Evolutionary conservation across 2,329 filamentous ascomycete species (phyloP).

Genomic region (Fusarium sp.): DNA sequence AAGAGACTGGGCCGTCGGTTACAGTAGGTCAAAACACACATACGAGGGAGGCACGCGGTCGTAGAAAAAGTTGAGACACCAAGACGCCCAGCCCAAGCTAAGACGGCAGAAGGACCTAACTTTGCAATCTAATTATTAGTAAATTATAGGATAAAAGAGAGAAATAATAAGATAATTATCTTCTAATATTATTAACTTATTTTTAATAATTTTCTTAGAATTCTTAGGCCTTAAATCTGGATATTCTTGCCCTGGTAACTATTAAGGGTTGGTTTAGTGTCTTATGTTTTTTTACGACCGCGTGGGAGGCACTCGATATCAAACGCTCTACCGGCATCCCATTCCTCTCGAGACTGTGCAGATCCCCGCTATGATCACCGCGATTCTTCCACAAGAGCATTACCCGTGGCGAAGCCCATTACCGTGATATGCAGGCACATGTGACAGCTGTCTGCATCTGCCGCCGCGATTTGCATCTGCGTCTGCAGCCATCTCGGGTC

Average conservation of each 20-base stretch:
- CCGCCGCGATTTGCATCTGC: not conserved
- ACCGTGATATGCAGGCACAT: slow-evolving; percentile 2
- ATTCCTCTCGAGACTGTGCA: slow-evolving; percentile 2
- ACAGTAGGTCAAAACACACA: slow-evolving; percentile 2
- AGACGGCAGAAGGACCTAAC: too few species aligned
- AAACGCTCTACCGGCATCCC: not conserved
- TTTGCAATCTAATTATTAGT: too few species aligned
- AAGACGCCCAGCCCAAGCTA: too few species aligned
- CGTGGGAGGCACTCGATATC: not conserved
- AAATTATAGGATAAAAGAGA: too few species aligned
- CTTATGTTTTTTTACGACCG: too few species aligned
- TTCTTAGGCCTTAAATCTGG: too few species aligned
- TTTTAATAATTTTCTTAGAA: too few species aligned
- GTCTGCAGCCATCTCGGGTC: not conserved
- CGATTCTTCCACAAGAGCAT: not conserved
- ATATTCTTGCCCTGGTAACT: too few species aligned
- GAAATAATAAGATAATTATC: too few species aligned
- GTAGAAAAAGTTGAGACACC: too few species aligned
- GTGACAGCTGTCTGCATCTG: not conserved
- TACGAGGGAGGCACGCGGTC: not conserved
- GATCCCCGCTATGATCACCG: slow-evolving; percentile 3
- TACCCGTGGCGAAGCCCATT: not conserved
- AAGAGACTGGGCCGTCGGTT: not conserved
- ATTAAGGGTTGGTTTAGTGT: too few species aligned
- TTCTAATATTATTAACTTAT: too few species aligned